Base-by-base conservation (phyloP, 2,329 filamentous ascomycete species). In the Camptophora hylomeconis region DNA sequence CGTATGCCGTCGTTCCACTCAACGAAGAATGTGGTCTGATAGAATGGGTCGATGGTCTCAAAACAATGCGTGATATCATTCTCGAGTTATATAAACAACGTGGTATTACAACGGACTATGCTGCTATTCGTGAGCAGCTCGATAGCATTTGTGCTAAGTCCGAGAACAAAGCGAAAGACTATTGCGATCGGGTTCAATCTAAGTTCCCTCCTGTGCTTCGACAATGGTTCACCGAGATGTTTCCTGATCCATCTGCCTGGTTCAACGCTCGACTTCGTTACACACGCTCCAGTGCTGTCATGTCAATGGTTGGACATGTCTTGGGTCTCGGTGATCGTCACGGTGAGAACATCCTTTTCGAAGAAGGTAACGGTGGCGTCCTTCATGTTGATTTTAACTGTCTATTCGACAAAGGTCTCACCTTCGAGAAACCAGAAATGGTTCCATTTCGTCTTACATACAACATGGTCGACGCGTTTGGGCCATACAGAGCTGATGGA, bases 301-400 rank as follows among this genome's bases (percentile, higher is more conserved):
- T 98, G 86, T 93, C 84, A n/a, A 98, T 99, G 72, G 83, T 93
- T 4, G 89, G 89, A 27, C 92, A 92, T 32, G 86, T 95, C 26
- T 69, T 99, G 4, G 89, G 73, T 0, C 65, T 99, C 1, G 89
- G 89, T 20, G 89, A 99, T 55, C 76, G 89, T 3, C 89, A 99
- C 56, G 87, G 87, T 34, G 89, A 98, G 54, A 99, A 99, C 54
- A 82, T 99, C 31, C 71, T 94, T 17, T 74, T 98, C 17, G 84
- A 95, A 53, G 83, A 95, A 58, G 79, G 80, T 32, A 92, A 84
- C 40, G 89, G 92, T 24, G 87, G 87, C 28, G 75, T 92, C 2
- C 81, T 98, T 55, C 89, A 99, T 55, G 92, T 99, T 24, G 89
- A 98, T 57, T 98, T 99, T 67, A 98, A 98, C 58, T 98, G 92